A percentile compares a stretch with the other conserved stretches of the same genome.
Evolutionary conservation across 345 rosid species (phyloP).

Genomic region (Limnanthes douglasii): DNA sequence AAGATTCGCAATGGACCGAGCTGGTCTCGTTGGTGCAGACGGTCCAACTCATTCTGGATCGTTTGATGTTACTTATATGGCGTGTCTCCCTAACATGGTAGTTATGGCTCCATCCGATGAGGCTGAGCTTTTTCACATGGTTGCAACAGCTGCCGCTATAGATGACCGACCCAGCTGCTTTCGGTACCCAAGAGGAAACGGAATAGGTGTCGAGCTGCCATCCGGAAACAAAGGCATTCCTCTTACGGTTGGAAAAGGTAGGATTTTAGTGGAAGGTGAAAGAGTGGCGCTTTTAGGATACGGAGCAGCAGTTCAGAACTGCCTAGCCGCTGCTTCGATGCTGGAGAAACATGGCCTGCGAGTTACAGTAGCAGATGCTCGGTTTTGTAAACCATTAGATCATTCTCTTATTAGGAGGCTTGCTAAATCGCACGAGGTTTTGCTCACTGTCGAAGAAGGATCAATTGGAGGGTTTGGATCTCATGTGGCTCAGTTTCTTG

Average conservation of each 20-base stretch:
- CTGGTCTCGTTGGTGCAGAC: conserved; percentile 96
- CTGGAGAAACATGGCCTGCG: conserved; percentile 31
- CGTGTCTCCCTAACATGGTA: conserved; percentile 98
- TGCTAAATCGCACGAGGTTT: conserved; percentile 65
- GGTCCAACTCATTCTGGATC: conserved; percentile 98
- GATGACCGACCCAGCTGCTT: conserved; percentile 95
- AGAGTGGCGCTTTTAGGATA: conserved; percentile 82
- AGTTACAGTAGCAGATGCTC: conserved; percentile 74
- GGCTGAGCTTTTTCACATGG: conserved; percentile 95
- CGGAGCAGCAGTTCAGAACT: conserved; percentile 81
- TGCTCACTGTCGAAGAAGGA: conserved; percentile 94
- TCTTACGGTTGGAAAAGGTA: conserved; percentile 86
- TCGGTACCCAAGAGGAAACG: conserved; percentile 93
- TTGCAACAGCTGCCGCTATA: conserved; percentile 87
- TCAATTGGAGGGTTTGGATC: conserved; percentile 96
- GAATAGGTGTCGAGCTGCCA: conserved; percentile 63
- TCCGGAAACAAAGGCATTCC: conserved; percentile 78
- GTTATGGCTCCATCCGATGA: conserved; percentile 99
- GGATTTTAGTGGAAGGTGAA: conserved; percentile 68
- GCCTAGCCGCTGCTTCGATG: conserved; percentile 58
- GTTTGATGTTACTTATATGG: conserved; percentile 91
- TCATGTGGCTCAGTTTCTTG: conserved; percentile 88
- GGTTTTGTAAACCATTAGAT: conserved; percentile 91
- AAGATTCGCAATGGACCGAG: conserved; percentile 97
- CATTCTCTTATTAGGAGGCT: conserved; percentile 59